Conservation (phyloP, 208 protist genomes). For the Leishmania aethiopica region DNA sequence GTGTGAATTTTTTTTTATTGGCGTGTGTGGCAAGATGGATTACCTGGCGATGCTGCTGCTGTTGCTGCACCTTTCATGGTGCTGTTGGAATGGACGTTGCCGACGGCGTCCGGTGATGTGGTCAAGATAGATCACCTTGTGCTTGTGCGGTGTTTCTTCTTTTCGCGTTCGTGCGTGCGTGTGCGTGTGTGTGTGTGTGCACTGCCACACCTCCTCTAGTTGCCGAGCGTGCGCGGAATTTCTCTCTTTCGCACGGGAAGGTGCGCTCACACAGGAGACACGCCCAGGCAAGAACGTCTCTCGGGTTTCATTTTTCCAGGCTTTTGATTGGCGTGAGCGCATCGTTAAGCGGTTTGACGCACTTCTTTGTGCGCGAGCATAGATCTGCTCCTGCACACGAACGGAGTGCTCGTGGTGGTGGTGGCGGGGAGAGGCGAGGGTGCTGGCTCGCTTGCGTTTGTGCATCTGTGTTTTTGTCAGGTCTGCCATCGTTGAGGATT, state of each 20-base stretch:
- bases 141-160: background rate
- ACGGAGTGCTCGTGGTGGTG: background rate
- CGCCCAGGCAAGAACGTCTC: background rate
- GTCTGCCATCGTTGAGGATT: background rate
- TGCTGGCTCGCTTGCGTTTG: background rate
- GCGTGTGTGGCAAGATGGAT: background rate
- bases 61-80: background rate
- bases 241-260: background rate
- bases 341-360: background rate
- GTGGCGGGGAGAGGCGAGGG: too few relatives aligned
- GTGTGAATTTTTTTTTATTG: background rate
- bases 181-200: background rate
- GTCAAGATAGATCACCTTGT: background rate
- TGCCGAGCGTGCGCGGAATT: background rate
- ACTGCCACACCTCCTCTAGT: background rate
- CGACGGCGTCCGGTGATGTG: background rate
- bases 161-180: background rate
- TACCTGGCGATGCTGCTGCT: background rate
- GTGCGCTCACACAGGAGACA: background rate
- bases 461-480: background rate
- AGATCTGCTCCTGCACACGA: background rate
- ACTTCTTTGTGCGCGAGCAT: background rate
- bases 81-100: background rate
- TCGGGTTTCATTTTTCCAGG: background rate
- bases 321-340: background rate